Percentiles rank a stretch among this genome's conserved stretches.
Evolutionary conservation across 2,329 filamentous ascomycete species (phyloP).

Genomic region (Fusarium sp.): DNA sequence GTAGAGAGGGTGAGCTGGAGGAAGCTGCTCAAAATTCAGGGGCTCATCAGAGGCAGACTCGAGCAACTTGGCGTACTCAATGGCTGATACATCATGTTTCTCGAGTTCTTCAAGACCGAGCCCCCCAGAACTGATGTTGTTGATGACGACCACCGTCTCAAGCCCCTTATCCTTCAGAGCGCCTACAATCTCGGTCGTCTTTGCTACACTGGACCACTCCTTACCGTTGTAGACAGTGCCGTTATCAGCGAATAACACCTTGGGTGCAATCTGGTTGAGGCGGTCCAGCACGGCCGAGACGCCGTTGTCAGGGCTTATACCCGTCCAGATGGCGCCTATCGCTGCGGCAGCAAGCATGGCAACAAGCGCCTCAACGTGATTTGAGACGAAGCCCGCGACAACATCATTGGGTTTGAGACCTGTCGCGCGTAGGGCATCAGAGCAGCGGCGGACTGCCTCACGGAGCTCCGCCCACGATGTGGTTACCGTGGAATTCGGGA

Average conservation of each 20-base stretch:
- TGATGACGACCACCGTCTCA: conserved; percentile 78
- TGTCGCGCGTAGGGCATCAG: conserved; percentile 73
- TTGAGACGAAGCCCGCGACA: conserved; percentile 83
- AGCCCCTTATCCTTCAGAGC: conserved; percentile 70
- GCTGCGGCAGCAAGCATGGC: conserved; percentile 87
- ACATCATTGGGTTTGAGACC: conserved; percentile 69
- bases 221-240: conserved; percentile 92
- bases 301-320: conserved; percentile 91
- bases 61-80: conserved; percentile 60
- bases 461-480: conserved; percentile 83
- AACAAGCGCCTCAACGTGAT: conserved; percentile 87
- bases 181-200: conserved; percentile 80
- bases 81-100: conserved; percentile 53
- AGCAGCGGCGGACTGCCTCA: conserved; percentile 78
- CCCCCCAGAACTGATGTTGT: conserved; percentile 64
- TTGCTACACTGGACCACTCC: conserved; percentile 80
- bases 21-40: conserved; percentile 78
- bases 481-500: conserved; percentile 65
- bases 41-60: conserved; percentile 55
- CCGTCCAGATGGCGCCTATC: conserved; percentile 91
- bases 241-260: conserved; percentile 86
- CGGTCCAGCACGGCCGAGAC: conserved; percentile 91
- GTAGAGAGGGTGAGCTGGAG: conserved; percentile 89
- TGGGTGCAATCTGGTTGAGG: conserved; percentile 84
- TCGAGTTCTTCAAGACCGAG: conserved; percentile 57